Conservation (phyloP, 306 rosid genomes). For the Lupinus albus region DNA sequence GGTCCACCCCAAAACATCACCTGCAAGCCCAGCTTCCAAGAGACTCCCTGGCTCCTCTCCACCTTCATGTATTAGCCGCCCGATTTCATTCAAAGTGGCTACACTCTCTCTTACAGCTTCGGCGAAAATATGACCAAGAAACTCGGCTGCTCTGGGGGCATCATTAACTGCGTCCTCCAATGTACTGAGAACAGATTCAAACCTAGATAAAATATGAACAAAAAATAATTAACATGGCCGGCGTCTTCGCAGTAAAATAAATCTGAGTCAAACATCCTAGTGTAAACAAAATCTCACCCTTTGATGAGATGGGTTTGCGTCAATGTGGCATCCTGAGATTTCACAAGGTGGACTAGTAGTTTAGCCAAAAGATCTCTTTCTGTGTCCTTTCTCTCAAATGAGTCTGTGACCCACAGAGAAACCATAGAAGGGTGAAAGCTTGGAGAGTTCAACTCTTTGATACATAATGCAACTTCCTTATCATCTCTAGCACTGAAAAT, state of each 20-base stretch:
- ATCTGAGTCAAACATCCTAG: neutral
- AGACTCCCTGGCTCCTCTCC: constrained; percentile 74
- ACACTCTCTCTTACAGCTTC: constrained; percentile 59
- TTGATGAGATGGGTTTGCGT: constrained; percentile 62
- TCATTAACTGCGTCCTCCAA: constrained; percentile 82
- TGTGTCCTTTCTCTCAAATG: constrained; percentile 75
- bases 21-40: constrained; percentile 63
- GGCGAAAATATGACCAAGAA: constrained; percentile 70
- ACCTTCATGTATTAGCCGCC: constrained; percentile 53
- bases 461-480: constrained; percentile 71
- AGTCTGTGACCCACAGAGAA: constrained; percentile 79
- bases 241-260: too few species aligned
- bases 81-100: constrained; percentile 69
- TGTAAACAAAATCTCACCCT: constrained; percentile 59
- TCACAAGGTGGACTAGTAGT: constrained; percentile 66
- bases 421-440: constrained; percentile 85
- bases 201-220: constrained; percentile 49
- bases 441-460: constrained; percentile 76
- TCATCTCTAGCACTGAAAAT: constrained; percentile 17
- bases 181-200: constrained; percentile 64
- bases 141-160: constrained; percentile 85
- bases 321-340: constrained; percentile 56
- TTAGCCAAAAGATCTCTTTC: constrained; percentile 76
- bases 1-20: constrained; percentile 69
- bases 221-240: neutral